Percentiles rank a stretch among this genome's conserved stretches.
Conservation (phyloP, 1,284 basidiomycete genomes). For the Peniophora sp. region DNA sequence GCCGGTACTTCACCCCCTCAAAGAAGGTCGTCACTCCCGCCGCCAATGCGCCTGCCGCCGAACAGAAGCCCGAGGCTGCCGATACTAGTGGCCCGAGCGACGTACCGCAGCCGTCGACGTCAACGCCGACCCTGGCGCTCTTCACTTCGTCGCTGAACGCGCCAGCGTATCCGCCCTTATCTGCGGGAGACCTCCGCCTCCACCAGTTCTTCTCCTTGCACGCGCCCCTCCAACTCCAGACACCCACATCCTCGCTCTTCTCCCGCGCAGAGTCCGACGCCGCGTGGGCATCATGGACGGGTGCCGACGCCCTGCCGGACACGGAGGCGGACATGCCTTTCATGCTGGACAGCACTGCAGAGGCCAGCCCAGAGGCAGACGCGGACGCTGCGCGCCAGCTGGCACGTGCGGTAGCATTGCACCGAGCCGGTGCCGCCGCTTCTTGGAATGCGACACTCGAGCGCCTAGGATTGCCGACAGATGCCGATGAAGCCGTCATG, state of each 20-base stretch:
- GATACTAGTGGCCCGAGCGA: slow-evolving; percentile 3
- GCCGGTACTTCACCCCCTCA: slow-evolving; percentile 64
- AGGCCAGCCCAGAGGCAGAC: slow-evolving; percentile 58
- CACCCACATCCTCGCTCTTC: slow-evolving; percentile 49
- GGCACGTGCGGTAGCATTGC: slow-evolving; percentile 58
- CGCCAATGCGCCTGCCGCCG: slow-evolving; percentile 10
- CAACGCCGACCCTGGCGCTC: slow-evolving; percentile 1
- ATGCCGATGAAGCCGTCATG: slow-evolving; percentile 30
- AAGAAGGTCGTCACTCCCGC: slow-evolving; percentile 47
- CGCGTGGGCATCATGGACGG: slow-evolving; percentile 7
- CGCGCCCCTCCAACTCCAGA: slow-evolving; percentile 58
- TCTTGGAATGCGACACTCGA: slow-evolving; percentile 59
- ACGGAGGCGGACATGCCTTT: slow-evolving; percentile 12
- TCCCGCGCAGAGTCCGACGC: slow-evolving; percentile 16
- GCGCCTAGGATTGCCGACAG: slow-evolving; percentile 39
- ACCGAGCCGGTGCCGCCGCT: slow-evolving; percentile 47
- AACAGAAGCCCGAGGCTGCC: slow-evolving; percentile 5
- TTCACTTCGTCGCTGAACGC: slow-evolving; percentile 10
- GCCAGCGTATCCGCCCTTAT: slow-evolving; percentile 44
- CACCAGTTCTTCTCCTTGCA: slow-evolving; percentile 77
- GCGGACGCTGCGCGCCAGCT: slow-evolving; percentile 70
- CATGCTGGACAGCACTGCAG: slow-evolving; percentile 39
- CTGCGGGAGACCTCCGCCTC: slow-evolving; percentile 59
- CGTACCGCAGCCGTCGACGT: neutral
- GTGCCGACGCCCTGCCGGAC: slow-evolving; percentile 9